Percentiles rank a stretch among this genome's conserved stretches.
Conservation (phyloP, 306 rosid genomes). For the Ceratonia siliqua region DNA sequence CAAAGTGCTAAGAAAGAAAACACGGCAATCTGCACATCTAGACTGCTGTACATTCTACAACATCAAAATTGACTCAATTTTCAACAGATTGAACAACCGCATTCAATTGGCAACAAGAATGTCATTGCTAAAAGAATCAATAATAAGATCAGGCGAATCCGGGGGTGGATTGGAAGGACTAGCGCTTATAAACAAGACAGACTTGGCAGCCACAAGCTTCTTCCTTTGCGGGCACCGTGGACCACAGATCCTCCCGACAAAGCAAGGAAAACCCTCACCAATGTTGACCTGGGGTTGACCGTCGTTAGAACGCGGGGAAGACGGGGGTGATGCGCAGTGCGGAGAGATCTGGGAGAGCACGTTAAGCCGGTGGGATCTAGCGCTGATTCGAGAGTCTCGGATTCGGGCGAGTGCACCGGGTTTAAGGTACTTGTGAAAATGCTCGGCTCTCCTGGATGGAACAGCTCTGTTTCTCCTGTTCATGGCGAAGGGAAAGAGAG, state of each 20-base stretch:
- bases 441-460: slow-evolving; percentile 31
- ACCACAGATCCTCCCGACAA: slow-evolving; percentile 47
- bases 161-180: slow-evolving; percentile 32
- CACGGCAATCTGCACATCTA: slow-evolving; percentile 21
- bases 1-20: neutral
- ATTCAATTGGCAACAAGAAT: slow-evolving; percentile 51
- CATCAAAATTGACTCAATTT: neutral
- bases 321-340: slow-evolving; percentile 23
- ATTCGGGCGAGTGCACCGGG: slow-evolving; percentile 89
- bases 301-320: slow-evolving; percentile 20
- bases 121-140: slow-evolving; percentile 50
- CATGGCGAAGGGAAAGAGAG: slow-evolving; percentile 44
- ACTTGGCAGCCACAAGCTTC: slow-evolving; percentile 59
- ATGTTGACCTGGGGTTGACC: slow-evolving; percentile 22
- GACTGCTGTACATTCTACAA: slow-evolving; percentile 46
- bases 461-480: slow-evolving; percentile 45
- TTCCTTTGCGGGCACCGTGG: slow-evolving; percentile 62
- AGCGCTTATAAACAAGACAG: slow-evolving; percentile 36
- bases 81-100: slow-evolving; percentile 3
- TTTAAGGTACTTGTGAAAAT: slow-evolving; percentile 73
- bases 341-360: slow-evolving; percentile 36
- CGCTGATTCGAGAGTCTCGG: slow-evolving; percentile 80
- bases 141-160: slow-evolving; percentile 45
- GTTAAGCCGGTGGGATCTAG: slow-evolving; percentile 56
- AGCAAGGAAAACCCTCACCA: slow-evolving; percentile 55